Percentiles rank a stretch among this genome's conserved stretches.
These are phyloP conservation scores for Orbilia blumenaviensis DNA, from an alignment of 2,329 filamentous ascomycete genomes.

Conservation along the genomic window DNA sequence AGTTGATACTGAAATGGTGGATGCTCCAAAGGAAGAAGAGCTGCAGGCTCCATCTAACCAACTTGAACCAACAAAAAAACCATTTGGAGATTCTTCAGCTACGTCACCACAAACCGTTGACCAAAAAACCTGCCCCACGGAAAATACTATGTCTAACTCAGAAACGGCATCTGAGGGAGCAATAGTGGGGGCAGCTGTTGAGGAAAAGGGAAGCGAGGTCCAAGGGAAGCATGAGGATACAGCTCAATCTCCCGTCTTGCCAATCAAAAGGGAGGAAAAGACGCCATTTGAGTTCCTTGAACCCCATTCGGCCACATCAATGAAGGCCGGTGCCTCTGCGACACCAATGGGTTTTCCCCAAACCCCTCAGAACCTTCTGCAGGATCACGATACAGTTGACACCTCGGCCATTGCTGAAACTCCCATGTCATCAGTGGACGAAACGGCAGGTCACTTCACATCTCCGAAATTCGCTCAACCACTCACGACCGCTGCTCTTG, in stretches of 20 bases:
- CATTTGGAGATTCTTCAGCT: neutral
- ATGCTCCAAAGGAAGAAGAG: slow-evolving; percentile 8
- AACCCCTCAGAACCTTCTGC: slow-evolving; percentile 22
- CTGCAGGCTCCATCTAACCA: neutral
- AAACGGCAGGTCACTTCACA: neutral
- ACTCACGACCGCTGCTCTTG: slow-evolving; percentile 46
- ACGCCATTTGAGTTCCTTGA: slow-evolving; percentile 19
- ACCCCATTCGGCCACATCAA: neutral
- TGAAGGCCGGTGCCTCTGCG: neutral
- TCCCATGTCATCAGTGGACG: slow-evolving; percentile 47
- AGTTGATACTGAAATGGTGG: slow-evolving; percentile 42
- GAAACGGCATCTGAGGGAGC: neutral
- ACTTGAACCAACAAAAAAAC: neutral
- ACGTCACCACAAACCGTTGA: neutral
- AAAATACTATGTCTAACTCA: neutral
- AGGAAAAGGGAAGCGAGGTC: neutral
- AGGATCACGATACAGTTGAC: slow-evolving; percentile 32
- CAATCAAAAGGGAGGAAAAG: slow-evolving; percentile 35
- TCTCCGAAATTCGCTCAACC: slow-evolving; percentile 40
- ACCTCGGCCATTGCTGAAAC: slow-evolving; percentile 45
- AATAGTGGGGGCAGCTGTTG: neutral
- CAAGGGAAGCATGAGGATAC: neutral
- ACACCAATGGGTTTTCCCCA: slow-evolving; percentile 18
- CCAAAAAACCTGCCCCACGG: no score
- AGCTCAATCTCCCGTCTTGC: neutral